Evolutionary conservation across 2,329 filamentous ascomycete genomes (phyloP), one percentile per base, ranked within the genome.

Genomic region (Pyrenophora tritici-repentis): DNA sequence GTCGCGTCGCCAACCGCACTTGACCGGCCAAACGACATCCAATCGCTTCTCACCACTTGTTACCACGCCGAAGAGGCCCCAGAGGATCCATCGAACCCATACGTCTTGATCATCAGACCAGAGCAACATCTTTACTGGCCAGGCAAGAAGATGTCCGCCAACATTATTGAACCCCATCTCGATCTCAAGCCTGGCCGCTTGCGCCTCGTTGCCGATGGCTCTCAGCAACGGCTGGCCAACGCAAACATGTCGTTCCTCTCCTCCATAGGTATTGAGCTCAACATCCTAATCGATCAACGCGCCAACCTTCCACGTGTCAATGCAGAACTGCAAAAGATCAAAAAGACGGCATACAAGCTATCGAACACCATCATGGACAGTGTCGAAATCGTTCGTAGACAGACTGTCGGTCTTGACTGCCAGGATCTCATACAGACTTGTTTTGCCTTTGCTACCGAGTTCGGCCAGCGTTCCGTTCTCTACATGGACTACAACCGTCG

Each of bases 291-390:
- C 47, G 94, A 97, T 71, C 90, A 96, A 66, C 84, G 94, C 60
- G 95, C 94, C 16, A 97, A 97, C 69, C 82, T 99, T 33, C 89
- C 90, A 57, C 90, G 95, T 62, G 94, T 99, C 61, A 95, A 97
- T 68, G 79, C 87, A 42, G 89, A 95, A 70, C 78, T 99, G 58
- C 93, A 91, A 65, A 95, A 96, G 71, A 96, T 97, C 65, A 92
- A 95, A 65, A 91, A 92, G 71, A 95, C 95, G 2, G 91, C 93
- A 3, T 97, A 95, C 79, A 96, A 96, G 74, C 81, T 99, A 36
- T 96, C 91, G 43, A 97, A 97, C 75, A 91, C 91, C 6, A 97
- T 99, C 75, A 97, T 99, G 91, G 93, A 97, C 73, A 97, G 91
- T 70, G 94, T 99, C 37, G 91, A 96, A 70, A 91, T 90, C 56